These are phyloP conservation scores for Aurinia saxatilis DNA, from an alignment of 345 rosid genomes.

Conservation along the genomic window DNA sequence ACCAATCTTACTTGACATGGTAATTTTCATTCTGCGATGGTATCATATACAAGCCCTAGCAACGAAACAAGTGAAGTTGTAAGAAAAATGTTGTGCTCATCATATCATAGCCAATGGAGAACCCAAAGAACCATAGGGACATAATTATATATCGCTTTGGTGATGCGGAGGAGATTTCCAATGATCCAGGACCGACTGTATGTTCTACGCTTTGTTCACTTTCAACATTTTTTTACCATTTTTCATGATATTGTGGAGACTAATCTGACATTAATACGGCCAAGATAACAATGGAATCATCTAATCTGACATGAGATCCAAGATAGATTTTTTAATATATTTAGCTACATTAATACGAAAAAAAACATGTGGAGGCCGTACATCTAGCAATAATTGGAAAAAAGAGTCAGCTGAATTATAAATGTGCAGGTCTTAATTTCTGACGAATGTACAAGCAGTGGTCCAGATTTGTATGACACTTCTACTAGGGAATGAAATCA, in stretches of 20 bases:
- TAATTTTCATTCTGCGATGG: no score
- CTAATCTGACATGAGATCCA: conserved; percentile 18
- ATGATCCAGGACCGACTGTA: neutral
- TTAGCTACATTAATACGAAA: neutral
- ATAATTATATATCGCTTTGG: no score
- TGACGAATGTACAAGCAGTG: conserved; percentile 36
- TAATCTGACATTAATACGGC: neutral
- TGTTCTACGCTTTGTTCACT: neutral
- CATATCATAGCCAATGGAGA: no score
- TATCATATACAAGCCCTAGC: no score
- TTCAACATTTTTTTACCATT: neutral
- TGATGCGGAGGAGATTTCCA: neutral
- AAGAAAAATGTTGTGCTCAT: no score
- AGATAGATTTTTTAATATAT: conserved; percentile 2
- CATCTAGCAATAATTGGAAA: conserved; percentile 28
- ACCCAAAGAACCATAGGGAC: neutral
- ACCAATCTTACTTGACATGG: no score
- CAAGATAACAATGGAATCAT: neutral
- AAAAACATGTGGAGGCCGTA: conserved; percentile 28
- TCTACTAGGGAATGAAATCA: conserved; percentile 34
- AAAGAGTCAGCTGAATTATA: conserved; percentile 27
- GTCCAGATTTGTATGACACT: conserved; percentile 34
- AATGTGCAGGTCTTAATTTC: conserved; percentile 31
- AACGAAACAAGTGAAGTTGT: no score
- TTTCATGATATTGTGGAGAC: neutral